These are phyloP conservation scores for Candida sp. DNA, from an alignment of 1,139 yeast species.

Conservation along the genomic window DNA sequence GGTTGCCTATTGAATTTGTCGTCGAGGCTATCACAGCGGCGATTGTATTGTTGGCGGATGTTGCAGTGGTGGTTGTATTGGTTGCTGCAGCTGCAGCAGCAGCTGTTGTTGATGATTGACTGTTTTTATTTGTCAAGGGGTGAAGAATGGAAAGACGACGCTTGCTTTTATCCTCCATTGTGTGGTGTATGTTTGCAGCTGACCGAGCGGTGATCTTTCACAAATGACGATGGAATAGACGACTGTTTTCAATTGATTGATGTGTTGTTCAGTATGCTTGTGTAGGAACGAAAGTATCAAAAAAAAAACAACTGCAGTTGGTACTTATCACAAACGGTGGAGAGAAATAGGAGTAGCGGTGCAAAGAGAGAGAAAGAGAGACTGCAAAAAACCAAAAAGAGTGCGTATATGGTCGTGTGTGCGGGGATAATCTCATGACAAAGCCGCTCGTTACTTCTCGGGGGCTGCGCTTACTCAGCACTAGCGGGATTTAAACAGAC, in stretches of 20 bases:
- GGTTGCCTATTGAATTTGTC: neutral
- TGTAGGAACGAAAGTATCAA: neutral
- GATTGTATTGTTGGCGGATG: neutral
- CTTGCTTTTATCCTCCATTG: conserved; percentile 5
- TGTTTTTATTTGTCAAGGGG: conserved; percentile 1
- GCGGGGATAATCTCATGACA: neutral
- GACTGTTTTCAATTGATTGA: neutral
- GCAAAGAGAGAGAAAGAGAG: neutral
- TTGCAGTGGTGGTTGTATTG: neutral
- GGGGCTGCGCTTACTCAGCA: too few relatives aligned
- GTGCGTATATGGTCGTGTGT: neutral
- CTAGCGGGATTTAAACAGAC: too few relatives aligned
- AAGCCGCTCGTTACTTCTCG: neutral
- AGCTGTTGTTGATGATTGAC: neutral
- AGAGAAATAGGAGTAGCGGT: neutral
- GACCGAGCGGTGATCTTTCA: neutral
- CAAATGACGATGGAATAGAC: neutral
- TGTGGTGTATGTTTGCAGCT: neutral
- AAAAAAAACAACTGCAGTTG: neutral
- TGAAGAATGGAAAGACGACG: conserved; percentile 3
- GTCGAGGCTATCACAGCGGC: neutral
- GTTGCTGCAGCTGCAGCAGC: neutral
- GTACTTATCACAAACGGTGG: neutral
- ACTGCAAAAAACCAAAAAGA: neutral
- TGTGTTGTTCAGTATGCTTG: neutral